phyloP scores from a whole-genome alignment of 2,329 filamentous ascomycete species.

The Sclerotiophoma versabilis region DNA sequence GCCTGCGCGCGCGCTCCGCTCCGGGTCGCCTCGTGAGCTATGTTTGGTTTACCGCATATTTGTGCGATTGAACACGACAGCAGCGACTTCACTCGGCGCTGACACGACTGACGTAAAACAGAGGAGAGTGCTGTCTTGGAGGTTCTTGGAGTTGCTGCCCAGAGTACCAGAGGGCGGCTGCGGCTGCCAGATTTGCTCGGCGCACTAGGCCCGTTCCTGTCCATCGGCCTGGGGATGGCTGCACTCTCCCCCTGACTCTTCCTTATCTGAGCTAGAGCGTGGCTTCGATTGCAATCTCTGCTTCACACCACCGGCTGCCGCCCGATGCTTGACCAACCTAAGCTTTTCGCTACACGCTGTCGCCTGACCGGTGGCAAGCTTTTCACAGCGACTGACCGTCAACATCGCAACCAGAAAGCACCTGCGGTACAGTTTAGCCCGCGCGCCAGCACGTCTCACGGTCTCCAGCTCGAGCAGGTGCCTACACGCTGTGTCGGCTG shows the following conservation, averaged over 20 bases:
- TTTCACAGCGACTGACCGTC: constrained; percentile 1
- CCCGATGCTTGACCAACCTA: constrained; percentile 31
- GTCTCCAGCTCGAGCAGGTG: constrained; percentile 17
- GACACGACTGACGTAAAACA: constrained; percentile 8
- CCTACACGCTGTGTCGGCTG: neutral
- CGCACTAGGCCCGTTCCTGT: constrained; percentile 22
- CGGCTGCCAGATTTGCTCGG: constrained; percentile 12
- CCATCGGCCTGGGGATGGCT: constrained; percentile 12
- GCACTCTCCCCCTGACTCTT: constrained; percentile 11
- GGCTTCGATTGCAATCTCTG: constrained; percentile 23
- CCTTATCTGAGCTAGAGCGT: constrained; percentile 16
- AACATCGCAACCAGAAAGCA: neutral
- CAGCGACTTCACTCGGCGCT: constrained; percentile 5
- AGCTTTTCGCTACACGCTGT: constrained; percentile 25
- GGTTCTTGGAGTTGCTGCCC: constrained; percentile 10
- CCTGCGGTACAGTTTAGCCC: neutral
- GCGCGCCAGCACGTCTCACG: neutral
- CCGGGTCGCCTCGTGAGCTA: neutral
- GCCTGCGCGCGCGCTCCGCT: neutral
- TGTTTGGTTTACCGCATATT: neutral
- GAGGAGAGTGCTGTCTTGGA: constrained; percentile 8
- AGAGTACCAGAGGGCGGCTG: constrained; percentile 11
- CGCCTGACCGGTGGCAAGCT: constrained; percentile 11
- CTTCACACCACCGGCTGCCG: constrained; percentile 2
- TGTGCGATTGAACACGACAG: constrained; percentile 8